A percentile compares a stretch with the other conserved stretches of the same genome.
Conservation (phyloP, 2,329 filamentous ascomycete species). For the Botrytis byssoidea region DNA sequence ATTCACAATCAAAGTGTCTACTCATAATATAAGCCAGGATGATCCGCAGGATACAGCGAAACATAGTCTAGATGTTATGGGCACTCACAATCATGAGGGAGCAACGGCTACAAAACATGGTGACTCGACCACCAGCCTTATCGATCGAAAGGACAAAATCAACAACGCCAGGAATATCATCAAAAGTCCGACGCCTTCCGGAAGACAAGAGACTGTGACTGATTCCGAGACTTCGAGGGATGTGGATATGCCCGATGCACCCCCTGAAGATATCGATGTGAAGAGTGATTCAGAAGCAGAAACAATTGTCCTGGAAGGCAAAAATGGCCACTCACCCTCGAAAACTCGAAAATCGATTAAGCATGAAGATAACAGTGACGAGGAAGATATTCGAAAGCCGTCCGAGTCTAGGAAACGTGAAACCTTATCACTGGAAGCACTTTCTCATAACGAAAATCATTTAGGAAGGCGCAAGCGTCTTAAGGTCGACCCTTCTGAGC, state of each 20-base stretch:
- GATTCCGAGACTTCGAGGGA: constrained; percentile 28
- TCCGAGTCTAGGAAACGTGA: constrained; percentile 22
- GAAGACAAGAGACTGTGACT: constrained; percentile 31
- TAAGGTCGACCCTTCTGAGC: constrained; percentile 21
- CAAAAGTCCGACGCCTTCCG: constrained; percentile 33
- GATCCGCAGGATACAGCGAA: constrained; percentile 36
- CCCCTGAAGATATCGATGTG: constrained; percentile 29
- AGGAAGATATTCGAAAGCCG: constrained; percentile 43
- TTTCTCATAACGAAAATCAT: constrained; percentile 30
- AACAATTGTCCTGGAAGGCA: constrained; percentile 66
- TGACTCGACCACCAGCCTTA: constrained; percentile 27
- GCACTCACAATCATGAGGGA: constrained; percentile 34
- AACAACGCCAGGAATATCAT: constrained; percentile 25
- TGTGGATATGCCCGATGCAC: constrained; percentile 26
- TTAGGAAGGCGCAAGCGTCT: constrained; percentile 53
- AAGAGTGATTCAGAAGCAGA: constrained; percentile 70
- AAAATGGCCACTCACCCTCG: constrained; percentile 62
- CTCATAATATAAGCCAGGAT: constrained; percentile 34
- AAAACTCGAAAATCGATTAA: constrained; percentile 61
- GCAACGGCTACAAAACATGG: constrained; percentile 28
- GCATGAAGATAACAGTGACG: constrained; percentile 62
- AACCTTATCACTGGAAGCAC: constrained; percentile 20
- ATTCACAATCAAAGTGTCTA: constrained; percentile 40
- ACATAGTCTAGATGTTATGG: constrained; percentile 38
- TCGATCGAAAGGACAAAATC: constrained; percentile 29